Conservation (phyloP, 192 early-diverging fungal genomes). For the Linnemannia hyalina region DNA sequence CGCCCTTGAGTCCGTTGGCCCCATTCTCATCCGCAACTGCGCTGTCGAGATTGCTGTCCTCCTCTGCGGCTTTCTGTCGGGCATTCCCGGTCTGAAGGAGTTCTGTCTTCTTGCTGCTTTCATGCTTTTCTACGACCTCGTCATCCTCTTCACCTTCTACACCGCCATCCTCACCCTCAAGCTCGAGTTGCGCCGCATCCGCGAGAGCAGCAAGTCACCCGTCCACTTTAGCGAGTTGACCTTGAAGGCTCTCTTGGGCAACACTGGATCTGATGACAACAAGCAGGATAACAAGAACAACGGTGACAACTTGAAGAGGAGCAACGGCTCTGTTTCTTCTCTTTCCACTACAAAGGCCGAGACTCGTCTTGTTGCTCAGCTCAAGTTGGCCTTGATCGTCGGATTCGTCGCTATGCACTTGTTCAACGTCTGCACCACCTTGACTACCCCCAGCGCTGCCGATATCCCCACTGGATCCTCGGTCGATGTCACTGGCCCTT, state of each 20-base stretch:
- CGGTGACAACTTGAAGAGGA: conserved; percentile 20
- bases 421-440: conserved; percentile 71
- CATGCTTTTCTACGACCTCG: conserved; percentile 84
- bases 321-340: conserved; percentile 12
- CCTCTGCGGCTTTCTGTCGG: conserved; percentile 79
- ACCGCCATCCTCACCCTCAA: conserved; percentile 89
- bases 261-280: conserved; percentile 28
- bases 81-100: conserved; percentile 81
- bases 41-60: conserved; percentile 87
- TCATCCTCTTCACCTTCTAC: conserved; percentile 90
- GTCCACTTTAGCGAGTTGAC: conserved; percentile 42
- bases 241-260: conserved; percentile 63
- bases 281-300: conserved; percentile 65
- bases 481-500: conserved; percentile 59
- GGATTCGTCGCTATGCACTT: conserved; percentile 76
- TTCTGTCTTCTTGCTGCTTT: conserved; percentile 87
- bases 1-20: conserved; percentile 75
- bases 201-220: conserved; percentile 51
- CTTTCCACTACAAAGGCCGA: conserved; percentile 45
- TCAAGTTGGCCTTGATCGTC: conserved; percentile 73
- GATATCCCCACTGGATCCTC: conserved; percentile 19
- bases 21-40: conserved; percentile 80
- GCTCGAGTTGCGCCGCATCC: conserved; percentile 75
- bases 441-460: conserved; percentile 35
- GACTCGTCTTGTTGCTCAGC: conserved; percentile 67